These are phyloP conservation scores for Niebla homalea DNA, from an alignment of 495 filamentous ascomycete genomes.

Conservation along the genomic window DNA sequence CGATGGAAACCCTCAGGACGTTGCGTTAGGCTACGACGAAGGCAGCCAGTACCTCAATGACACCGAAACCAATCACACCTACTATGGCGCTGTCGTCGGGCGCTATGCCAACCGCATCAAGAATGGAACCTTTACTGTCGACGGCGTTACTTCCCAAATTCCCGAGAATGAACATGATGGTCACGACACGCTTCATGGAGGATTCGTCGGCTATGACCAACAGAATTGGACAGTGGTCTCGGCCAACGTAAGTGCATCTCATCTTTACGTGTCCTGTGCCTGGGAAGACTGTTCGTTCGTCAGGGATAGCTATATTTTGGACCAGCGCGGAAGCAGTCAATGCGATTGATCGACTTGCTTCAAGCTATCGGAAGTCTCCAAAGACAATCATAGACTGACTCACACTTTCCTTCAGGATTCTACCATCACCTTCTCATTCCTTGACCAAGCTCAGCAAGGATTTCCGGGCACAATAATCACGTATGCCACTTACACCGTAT, in stretches of 20 bases:
- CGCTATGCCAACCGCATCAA: slow-evolving; percentile 82
- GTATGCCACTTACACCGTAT: slow-evolving; percentile 60
- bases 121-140: slow-evolving; percentile 66
- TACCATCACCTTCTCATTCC: slow-evolving; percentile 61
- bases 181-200: slow-evolving; percentile 65
- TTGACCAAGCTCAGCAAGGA: slow-evolving; percentile 59
- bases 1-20: slow-evolving; percentile 48
- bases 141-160: slow-evolving; percentile 50
- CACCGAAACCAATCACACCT: slow-evolving; percentile 51
- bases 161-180: slow-evolving; percentile 60
- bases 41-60: slow-evolving; percentile 56
- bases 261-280: slow-evolving; percentile 4
- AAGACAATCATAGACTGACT: no score
- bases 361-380: no score
- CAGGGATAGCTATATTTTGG: no score
- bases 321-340: no score
- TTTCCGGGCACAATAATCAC: slow-evolving; percentile 73
- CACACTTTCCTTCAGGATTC: background rate
- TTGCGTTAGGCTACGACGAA: slow-evolving; percentile 71
- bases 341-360: no score
- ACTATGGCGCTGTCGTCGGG: slow-evolving; percentile 64
- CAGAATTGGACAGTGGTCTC: slow-evolving; percentile 64
- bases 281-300: no score
- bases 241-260: slow-evolving; percentile 40
- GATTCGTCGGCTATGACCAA: slow-evolving; percentile 68